These are phyloP conservation scores for Corymbia calophylla DNA, from an alignment of 441 rosid species.

Conservation along the genomic window DNA sequence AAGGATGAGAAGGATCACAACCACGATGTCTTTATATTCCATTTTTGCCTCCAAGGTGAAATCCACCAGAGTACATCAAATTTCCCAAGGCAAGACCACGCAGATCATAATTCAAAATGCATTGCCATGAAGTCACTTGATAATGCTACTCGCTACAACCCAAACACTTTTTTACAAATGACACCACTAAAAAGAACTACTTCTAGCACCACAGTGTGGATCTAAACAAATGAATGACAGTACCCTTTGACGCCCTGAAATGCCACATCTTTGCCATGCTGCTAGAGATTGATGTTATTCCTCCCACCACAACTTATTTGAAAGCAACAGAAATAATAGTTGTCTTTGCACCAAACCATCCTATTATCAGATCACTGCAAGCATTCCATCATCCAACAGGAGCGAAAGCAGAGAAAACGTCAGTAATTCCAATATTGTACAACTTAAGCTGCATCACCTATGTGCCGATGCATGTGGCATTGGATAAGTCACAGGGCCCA, in stretches of 20 bases:
- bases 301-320: background rate
- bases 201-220: background rate
- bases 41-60: background rate
- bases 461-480: conserved; percentile 29
- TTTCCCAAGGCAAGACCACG: background rate
- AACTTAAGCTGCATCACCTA: background rate
- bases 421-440: background rate
- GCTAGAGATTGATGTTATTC: background rate
- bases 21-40: background rate
- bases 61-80: background rate
- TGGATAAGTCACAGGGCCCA: conserved; percentile 64
- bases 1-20: background rate
- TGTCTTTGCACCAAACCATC: background rate
- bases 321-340: background rate
- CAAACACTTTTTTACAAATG: background rate
- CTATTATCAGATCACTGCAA: background rate
- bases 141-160: background rate
- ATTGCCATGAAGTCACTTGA: background rate
- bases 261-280: background rate
- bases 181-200: background rate
- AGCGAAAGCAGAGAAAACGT: background rate
- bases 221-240: background rate
- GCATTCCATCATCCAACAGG: background rate
- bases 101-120: background rate
- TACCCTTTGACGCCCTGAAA: background rate